phyloP scores from a whole-genome alignment of 352 stramenopile genomes.

The Phytophthora hibernalis region DNA sequence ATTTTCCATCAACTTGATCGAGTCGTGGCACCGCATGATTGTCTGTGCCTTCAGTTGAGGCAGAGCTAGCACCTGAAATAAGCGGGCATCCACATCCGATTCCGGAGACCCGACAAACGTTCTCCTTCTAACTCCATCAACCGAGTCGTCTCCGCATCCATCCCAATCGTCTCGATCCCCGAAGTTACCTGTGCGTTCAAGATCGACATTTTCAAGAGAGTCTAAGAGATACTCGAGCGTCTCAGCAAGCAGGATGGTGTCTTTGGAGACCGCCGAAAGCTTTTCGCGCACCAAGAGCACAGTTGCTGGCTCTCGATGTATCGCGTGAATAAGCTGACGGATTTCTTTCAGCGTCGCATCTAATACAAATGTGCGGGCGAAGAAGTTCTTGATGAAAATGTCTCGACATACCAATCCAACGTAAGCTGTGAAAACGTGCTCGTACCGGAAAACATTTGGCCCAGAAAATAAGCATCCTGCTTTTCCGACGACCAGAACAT shows the following conservation, averaged over 20 bases:
- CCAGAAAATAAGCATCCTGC: slow-evolving; percentile 94
- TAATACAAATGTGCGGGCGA: slow-evolving; percentile 96
- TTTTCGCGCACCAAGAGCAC: slow-evolving; percentile 90
- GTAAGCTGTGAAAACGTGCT: slow-evolving; percentile 96
- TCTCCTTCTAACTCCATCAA: slow-evolving; percentile 16
- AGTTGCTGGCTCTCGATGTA: slow-evolving; percentile 86
- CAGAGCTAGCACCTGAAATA: slow-evolving; percentile 95
- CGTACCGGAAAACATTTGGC: slow-evolving; percentile 95
- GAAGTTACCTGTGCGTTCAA: slow-evolving; percentile 30
- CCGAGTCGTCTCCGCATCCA: slow-evolving; percentile 61
- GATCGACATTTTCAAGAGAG: slow-evolving; percentile 91
- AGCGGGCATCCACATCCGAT: slow-evolving; percentile 53
- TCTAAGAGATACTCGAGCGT: slow-evolving; percentile 97
- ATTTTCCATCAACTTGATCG: slow-evolving; percentile 96
- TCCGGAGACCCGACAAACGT: slow-evolving; percentile 25
- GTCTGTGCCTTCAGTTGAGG: slow-evolving; percentile 90
- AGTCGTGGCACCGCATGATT: slow-evolving; percentile 93
- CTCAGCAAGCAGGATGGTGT: slow-evolving; percentile 96
- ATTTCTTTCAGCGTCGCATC: slow-evolving; percentile 97
- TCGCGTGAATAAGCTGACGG: slow-evolving; percentile 88
- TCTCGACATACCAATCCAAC: slow-evolving; percentile 96
- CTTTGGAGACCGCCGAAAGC: slow-evolving; percentile 92
- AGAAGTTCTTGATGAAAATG: slow-evolving; percentile 98
- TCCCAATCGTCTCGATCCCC: slow-evolving; percentile 17
- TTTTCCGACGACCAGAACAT: slow-evolving; percentile 95